phyloP scores from a whole-genome alignment of 148 eudicot species.

The Rhododendron williamsianum region DNA sequence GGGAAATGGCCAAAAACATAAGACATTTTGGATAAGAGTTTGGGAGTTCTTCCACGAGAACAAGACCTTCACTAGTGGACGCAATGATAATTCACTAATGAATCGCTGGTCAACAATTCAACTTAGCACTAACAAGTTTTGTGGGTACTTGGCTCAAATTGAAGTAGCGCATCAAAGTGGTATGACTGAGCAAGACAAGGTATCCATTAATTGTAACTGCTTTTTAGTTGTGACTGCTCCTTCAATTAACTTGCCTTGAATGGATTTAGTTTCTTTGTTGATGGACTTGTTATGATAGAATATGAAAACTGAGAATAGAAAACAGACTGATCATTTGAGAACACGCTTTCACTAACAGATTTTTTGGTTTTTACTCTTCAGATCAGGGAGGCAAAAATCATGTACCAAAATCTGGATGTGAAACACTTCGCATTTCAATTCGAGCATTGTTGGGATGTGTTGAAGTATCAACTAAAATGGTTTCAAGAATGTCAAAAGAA shows the following conservation, averaged over 20 bases:
- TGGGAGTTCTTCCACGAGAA: not conserved
- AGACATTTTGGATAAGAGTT: not conserved
- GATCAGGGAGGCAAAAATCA: not conserved
- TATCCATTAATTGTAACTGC: no score
- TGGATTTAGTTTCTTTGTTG: no score
- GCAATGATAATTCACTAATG: not conserved
- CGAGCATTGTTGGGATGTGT: not conserved
- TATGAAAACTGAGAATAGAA: no score
- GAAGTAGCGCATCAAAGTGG: not conserved
- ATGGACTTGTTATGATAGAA: no score
- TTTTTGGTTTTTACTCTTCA: no score
- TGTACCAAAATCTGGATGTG: no score
- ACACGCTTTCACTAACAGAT: no score
- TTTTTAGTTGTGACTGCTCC: no score
- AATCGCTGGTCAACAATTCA: not conserved
- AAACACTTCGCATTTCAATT: not conserved
- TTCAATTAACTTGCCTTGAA: no score
- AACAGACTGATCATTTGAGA: no score
- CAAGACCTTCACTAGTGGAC: not conserved
- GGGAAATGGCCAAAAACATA: not conserved
- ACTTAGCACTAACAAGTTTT: not conserved
- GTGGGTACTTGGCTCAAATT: not conserved
- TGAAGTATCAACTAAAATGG: not conserved
- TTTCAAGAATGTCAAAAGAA: not conserved
- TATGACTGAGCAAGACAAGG: no score